Evolutionary conservation across 2,329 filamentous ascomycete species (phyloP), one percentile per base, ranked within the genome.

Genomic region (Cladosporium sp.): DNA sequence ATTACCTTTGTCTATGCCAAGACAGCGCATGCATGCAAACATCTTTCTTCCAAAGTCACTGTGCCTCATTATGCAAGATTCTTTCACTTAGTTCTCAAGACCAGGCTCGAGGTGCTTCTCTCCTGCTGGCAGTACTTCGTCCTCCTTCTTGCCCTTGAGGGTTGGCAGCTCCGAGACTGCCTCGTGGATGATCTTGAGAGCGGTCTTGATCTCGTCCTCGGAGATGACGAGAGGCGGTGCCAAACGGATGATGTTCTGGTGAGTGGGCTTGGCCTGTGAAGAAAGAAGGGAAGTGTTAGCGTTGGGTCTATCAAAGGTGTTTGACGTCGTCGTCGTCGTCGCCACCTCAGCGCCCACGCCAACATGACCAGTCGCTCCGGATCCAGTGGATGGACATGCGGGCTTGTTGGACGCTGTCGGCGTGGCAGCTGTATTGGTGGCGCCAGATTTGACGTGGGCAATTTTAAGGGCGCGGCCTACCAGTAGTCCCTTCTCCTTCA

Each of bases 171-270:
- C 93, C 71, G 85, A 83, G 74, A 97, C 84, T 15, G 94, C 89
- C 76, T 93, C 89, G 68, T 88, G 85, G 76, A 99, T 96, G 74
- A 95, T 94, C 62, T 79, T 79, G 64, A 98, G 78, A 1, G 94
- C 90, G 75, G 88, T 86, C 72, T 88, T 85, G 71, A 99, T 90
- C 81, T 99, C 88, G 67, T 90, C 86, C 75, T 98, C 93, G 30
- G 90, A 93, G 75, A 99, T 98, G 71, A 99, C 93, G 64, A 99
- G 84, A 24, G 95, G 95, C 57, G 95, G 95, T n/a, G 95, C 95
- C 68, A 99, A 90, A 66, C 95, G 91, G 78, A 99, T 99, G 78
- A 99, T 98, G 80, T 98, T 97, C 76, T 96, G 90, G 80, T 99
- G 95, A 7, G 95, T 99, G 34, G 95, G 95, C 86, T 99, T 99